These are phyloP conservation scores for Proliferodiscus dingleyae DNA, from an alignment of 2,329 filamentous ascomycete species.

Conservation along the genomic window DNA sequence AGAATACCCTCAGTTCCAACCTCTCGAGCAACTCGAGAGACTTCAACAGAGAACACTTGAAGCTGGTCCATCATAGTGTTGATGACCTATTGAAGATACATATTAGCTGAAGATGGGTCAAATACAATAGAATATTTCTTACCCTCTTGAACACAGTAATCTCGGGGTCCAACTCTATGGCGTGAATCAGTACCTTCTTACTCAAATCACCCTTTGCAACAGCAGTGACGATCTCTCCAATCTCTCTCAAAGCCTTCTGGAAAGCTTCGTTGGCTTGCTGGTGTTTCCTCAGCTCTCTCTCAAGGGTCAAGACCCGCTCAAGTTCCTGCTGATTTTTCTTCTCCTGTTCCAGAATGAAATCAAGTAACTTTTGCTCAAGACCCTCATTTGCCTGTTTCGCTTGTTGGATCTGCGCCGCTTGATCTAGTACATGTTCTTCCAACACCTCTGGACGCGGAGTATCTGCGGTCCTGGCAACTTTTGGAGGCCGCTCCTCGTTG, in stretches of 20 bases:
- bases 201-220: conserved; percentile 93
- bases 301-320: conserved; percentile 81
- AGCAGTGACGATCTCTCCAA: conserved; percentile 94
- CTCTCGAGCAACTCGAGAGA: conserved; percentile 88
- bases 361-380: conserved; percentile 79
- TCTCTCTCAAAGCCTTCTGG: conserved; percentile 93
- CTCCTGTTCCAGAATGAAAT: conserved; percentile 80
- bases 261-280: conserved; percentile 98
- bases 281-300: conserved; percentile 92
- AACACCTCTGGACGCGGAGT: conserved; percentile 75
- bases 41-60: conserved; percentile 93
- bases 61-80: conserved; percentile 99
- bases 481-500: conserved; percentile 26
- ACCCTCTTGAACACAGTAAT: conserved; percentile 97
- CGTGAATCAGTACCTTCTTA: conserved; percentile 94
- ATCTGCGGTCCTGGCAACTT: conserved; percentile 54
- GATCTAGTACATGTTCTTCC: conserved; percentile 86
- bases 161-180: conserved; percentile 95
- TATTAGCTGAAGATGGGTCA: conserved; percentile 3
- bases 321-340: conserved; percentile 82
- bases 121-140: conserved; percentile 6
- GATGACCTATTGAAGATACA: conserved; percentile 46
- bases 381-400: conserved; percentile 76
- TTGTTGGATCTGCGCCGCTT: conserved; percentile 84
- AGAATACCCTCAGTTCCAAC: conserved; percentile 94